Percentiles rank a stretch among this genome's conserved stretches.
These are phyloP conservation scores for Dipteronia dyeriana DNA, from an alignment of 345 rosid genomes.

Conservation along the genomic window DNA sequence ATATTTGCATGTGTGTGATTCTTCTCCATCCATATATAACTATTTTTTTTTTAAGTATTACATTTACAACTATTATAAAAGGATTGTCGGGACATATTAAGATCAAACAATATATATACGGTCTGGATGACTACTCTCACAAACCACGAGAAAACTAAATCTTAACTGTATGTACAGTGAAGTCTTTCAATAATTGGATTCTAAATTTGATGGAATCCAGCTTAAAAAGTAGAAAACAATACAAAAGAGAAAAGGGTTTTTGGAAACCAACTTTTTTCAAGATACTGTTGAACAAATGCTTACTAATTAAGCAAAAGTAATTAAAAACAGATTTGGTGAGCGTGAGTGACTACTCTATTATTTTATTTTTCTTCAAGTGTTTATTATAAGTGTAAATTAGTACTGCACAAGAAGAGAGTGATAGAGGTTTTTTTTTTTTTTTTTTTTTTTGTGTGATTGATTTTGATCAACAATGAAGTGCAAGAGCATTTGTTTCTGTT, in stretches of 20 bases:
- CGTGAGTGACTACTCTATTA: not conserved
- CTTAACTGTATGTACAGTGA: not conserved
- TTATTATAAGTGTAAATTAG: not conserved
- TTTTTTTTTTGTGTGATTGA: not conserved
- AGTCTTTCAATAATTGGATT: slow-evolving; percentile 6
- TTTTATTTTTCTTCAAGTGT: not conserved
- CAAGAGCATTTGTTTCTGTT: slow-evolving; percentile 26
- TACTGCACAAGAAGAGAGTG: not conserved
- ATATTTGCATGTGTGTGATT: no score
- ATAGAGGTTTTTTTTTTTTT: not conserved
- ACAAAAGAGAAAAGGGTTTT: not conserved
- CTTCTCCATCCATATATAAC: no score
- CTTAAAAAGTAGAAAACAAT: not conserved
- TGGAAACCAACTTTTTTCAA: not conserved
- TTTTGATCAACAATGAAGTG: slow-evolving; percentile 1
- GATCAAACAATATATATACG: no score
- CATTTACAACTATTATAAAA: no score
- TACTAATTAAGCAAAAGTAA: slow-evolving; percentile 3
- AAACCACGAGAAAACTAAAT: no score
- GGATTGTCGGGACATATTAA: no score
- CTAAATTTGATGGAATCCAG: not conserved
- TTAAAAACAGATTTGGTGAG: not conserved
- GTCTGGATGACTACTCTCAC: no score
- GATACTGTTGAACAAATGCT: slow-evolving; percentile 10
- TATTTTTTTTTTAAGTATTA: no score